phyloP scores from a whole-genome alignment of 23 red algal species.

The Gracilaria caudata region DNA sequence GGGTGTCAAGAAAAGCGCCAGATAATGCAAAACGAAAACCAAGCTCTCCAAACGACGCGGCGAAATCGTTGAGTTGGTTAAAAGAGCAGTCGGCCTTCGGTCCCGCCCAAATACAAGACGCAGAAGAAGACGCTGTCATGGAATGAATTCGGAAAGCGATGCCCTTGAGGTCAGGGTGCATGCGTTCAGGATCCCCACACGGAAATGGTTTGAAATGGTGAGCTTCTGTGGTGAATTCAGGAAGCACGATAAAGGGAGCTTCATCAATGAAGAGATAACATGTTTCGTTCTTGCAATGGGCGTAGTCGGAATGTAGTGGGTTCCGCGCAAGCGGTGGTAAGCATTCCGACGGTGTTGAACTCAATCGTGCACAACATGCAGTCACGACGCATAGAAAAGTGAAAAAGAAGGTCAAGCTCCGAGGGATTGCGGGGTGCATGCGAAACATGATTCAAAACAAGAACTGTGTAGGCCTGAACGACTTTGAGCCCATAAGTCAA shows the following conservation, averaged over 20 bases:
- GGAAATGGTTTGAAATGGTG: slow-evolving; percentile 38
- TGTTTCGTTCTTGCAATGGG: slow-evolving; percentile 34
- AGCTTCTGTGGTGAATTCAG: background rate
- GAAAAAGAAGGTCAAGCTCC: background rate
- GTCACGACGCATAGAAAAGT: background rate
- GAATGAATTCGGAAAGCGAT: slow-evolving; percentile 17
- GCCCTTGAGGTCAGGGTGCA: slow-evolving; percentile 16
- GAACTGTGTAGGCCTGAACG: background rate
- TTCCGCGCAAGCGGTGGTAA: background rate
- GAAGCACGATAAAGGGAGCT: slow-evolving; percentile 32
- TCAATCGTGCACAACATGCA: background rate
- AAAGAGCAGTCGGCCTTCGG: slow-evolving; percentile 15
- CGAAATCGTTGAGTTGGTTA: slow-evolving; percentile 39
- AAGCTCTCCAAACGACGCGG: background rate
- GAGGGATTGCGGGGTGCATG: background rate
- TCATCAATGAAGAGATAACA: slow-evolving; percentile 44
- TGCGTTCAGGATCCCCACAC: background rate
- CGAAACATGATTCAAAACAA: background rate
- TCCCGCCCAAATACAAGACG: slow-evolving; percentile 43
- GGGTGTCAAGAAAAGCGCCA: slow-evolving; percentile 25
- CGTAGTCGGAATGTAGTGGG: slow-evolving; percentile 9
- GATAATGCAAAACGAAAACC: slow-evolving; percentile 20
- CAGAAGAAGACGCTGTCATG: slow-evolving; percentile 20
- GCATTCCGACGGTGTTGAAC: background rate
- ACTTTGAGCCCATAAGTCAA: background rate